phyloP scores from a whole-genome alignment of 306 rosid species.

The Acmispon strigosus region DNA sequence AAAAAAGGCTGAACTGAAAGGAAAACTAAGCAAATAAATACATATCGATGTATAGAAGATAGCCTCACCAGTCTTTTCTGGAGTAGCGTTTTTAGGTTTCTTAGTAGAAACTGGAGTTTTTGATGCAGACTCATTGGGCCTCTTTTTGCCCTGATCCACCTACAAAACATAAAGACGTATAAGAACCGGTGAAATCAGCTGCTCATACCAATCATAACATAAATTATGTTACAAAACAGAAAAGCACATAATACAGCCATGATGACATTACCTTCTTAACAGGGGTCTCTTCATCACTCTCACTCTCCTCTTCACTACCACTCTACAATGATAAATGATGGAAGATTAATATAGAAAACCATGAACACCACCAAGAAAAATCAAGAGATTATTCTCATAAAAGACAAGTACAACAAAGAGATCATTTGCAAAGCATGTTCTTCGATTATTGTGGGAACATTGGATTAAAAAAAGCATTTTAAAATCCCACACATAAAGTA shows the following conservation, averaged over 20 bases:
- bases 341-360: neutral
- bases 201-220: neutral
- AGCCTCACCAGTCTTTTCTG: conserved; percentile 67
- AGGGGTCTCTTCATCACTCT: conserved; percentile 45
- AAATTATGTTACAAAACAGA: too few relatives aligned
- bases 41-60: neutral
- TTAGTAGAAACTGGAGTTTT: conserved; percentile 64
- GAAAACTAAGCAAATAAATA: neutral
- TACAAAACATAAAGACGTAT: neutral
- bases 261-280: conserved; percentile 49
- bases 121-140: conserved; percentile 47
- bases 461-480: neutral
- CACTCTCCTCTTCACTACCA: conserved; percentile 29
- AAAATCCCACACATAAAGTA: neutral
- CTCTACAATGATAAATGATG: conserved; percentile 22
- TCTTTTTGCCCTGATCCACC: conserved; percentile 57
- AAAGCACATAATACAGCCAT: neutral
- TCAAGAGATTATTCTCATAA: neutral
- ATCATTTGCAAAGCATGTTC: neutral
- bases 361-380: too few relatives aligned
- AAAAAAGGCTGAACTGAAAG: neutral
- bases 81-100: conserved; percentile 58
- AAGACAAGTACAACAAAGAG: too few relatives aligned
- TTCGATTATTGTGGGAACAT: neutral
- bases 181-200: too few relatives aligned